Percentiles rank a stretch among this genome's conserved stretches.
Evolutionary conservation across 495 filamentous ascomycete genomes (phyloP).

Genomic region (Pyrenula massariospora): DNA sequence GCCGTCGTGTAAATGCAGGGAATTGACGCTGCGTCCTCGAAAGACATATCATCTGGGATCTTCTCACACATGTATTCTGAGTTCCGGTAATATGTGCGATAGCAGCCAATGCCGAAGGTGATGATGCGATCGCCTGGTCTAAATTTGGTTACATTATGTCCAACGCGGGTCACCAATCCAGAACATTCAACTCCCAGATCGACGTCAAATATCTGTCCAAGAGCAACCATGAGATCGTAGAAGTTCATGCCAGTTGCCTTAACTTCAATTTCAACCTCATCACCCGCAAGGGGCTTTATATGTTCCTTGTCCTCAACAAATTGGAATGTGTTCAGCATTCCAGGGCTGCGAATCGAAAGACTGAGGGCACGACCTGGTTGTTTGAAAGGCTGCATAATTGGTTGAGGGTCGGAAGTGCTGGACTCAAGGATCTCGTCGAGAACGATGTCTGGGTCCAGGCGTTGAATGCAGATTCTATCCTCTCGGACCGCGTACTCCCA

Average conservation of each 20-base stretch:
- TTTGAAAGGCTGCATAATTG: neutral
- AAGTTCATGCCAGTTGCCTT: slow-evolving; percentile 21
- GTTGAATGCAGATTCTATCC: slow-evolving; percentile 2
- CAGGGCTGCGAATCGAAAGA: slow-evolving; percentile 11
- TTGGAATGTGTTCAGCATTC: slow-evolving; percentile 9
- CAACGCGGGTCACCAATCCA: slow-evolving; percentile 10
- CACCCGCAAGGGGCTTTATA: slow-evolving; percentile 14
- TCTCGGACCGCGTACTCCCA: slow-evolving; percentile 9
- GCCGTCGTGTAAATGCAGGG: slow-evolving; percentile 5
- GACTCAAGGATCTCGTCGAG: neutral
- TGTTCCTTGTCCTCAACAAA: slow-evolving; percentile 13
- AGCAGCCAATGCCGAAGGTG: slow-evolving; percentile 14
- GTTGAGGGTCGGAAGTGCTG: no score
- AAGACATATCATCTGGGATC: slow-evolving; percentile 7
- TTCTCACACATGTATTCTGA: slow-evolving; percentile 10
- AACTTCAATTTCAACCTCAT: slow-evolving; percentile 15
- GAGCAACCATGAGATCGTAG: slow-evolving; percentile 15
- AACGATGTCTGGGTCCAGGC: neutral
- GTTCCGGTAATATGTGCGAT: slow-evolving; percentile 12
- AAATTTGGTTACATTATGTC: slow-evolving; percentile 10
- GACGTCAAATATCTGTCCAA: slow-evolving; percentile 17
- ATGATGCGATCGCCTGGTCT: slow-evolving; percentile 11
- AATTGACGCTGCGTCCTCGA: slow-evolving; percentile 5
- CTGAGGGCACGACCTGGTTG: slow-evolving; percentile 4
- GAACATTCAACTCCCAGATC: slow-evolving; percentile 16